Conservation (phyloP, 2,329 filamentous ascomycete species). For the Sporothrix schenckii region DNA sequence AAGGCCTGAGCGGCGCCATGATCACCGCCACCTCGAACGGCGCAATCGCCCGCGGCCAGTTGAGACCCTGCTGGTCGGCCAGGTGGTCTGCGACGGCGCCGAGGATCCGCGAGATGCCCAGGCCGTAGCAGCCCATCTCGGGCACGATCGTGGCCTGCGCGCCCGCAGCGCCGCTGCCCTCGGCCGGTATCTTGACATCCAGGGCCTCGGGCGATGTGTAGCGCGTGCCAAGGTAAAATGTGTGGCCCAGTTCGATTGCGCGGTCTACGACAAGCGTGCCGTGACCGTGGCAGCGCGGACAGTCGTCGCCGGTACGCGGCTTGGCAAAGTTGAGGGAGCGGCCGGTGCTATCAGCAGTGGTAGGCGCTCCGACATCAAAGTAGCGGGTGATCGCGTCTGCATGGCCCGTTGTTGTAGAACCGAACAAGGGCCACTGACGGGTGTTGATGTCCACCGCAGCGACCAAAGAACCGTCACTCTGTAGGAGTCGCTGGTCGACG, state of each 20-base stretch:
- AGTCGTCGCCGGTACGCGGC: constrained; percentile 68
- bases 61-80: constrained; percentile 71
- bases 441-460: not conserved
- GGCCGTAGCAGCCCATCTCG: constrained; percentile 96
- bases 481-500: constrained; percentile 44
- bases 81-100: constrained; percentile 80
- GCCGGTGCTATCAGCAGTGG: constrained; percentile 28
- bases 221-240: constrained; percentile 87
- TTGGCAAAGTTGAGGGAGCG: constrained; percentile 64
- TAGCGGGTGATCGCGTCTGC: not conserved
- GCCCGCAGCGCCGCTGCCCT: constrained; percentile 41
- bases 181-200: constrained; percentile 54
- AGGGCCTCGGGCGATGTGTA: constrained; percentile 72
- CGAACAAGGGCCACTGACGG: constrained; percentile 25
- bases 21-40: constrained; percentile 79
- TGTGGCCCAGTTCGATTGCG: constrained; percentile 90
- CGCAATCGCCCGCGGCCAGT: constrained; percentile 85
- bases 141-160: constrained; percentile 14
- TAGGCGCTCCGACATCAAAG: not conserved
- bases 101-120: constrained; percentile 88
- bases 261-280: constrained; percentile 67
- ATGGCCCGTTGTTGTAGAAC: not conserved
- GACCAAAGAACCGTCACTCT: not conserved
- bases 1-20: constrained; percentile 39
- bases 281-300: constrained; percentile 64